Percentiles rank a stretch among this genome's conserved stretches.
These are phyloP conservation scores for Elsinoe batatas DNA, from an alignment of 2,329 filamentous ascomycete species.

Conservation along the genomic window DNA sequence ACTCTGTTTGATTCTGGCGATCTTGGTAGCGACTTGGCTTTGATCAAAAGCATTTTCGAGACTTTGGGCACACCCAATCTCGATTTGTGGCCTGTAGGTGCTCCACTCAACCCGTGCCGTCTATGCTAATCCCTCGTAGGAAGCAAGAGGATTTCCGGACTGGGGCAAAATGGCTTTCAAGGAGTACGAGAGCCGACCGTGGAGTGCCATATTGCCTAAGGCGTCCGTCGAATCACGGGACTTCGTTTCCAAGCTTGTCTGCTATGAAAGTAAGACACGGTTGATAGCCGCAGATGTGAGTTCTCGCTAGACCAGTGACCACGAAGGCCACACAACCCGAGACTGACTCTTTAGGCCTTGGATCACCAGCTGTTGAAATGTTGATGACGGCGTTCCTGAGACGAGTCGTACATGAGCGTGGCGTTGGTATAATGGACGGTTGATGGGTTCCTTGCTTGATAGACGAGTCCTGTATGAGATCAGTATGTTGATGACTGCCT, in stretches of 20 bases:
- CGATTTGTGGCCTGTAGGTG: conserved; percentile 67
- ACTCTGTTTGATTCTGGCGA: conserved; percentile 80
- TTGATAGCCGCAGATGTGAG: conserved; percentile 47
- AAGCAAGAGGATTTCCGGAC: conserved; percentile 63
- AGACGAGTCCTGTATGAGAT: too few relatives aligned
- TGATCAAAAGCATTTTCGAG: conserved; percentile 88
- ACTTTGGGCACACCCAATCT: conserved; percentile 76
- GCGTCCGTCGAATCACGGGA: conserved; percentile 50
- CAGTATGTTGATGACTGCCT: too few relatives aligned
- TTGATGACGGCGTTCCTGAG: not conserved
- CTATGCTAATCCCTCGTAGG: conserved; percentile 25
- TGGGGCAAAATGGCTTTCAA: conserved; percentile 81
- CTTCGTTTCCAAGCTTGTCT: conserved; percentile 58
- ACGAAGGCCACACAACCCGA: too few relatives aligned
- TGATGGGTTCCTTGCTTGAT: too few relatives aligned
- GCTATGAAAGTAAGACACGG: conserved; percentile 60
- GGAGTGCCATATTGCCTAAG: conserved; percentile 59
- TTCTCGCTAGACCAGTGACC: not conserved
- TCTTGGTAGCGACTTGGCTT: conserved; percentile 79
- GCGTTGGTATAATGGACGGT: not conserved
- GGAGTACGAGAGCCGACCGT: conserved; percentile 56
- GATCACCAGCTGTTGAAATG: conserved; percentile 16
- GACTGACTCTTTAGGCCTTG: conserved; percentile 15
- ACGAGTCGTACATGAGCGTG: not conserved
- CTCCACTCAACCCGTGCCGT: too few relatives aligned